phyloP scores from a whole-genome alignment of 2,329 filamentous ascomycete genomes.

The Blumeriella jaapii region DNA sequence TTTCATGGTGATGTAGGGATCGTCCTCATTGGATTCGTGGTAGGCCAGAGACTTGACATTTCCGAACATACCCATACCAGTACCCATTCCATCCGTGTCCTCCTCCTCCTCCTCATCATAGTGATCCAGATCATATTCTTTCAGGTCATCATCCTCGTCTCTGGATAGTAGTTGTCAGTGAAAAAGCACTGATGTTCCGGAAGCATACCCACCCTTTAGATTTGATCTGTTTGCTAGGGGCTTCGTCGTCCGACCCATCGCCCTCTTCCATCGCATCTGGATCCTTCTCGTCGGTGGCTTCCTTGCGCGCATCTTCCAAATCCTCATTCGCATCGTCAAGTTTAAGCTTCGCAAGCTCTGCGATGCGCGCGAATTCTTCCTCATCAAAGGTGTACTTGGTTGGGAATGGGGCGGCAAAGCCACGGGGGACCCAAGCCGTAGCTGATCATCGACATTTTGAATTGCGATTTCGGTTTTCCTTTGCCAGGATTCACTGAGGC shows the following conservation, averaged over 20 bases:
- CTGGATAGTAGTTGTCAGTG: slow-evolving; percentile 24
- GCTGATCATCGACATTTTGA: slow-evolving; percentile 41
- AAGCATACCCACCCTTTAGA: slow-evolving; percentile 31
- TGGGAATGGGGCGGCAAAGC: slow-evolving; percentile 46
- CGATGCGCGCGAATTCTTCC: slow-evolving; percentile 45
- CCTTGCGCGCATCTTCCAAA: slow-evolving; percentile 45
- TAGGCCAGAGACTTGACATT: slow-evolving; percentile 90
- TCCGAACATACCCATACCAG: slow-evolving; percentile 84
- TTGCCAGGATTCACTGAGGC: too few relatives aligned
- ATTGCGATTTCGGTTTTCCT: background rate
- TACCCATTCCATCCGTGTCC: slow-evolving; percentile 48
- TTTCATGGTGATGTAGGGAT: slow-evolving; percentile 89
- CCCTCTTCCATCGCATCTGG: slow-evolving; percentile 30
- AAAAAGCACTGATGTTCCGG: too few relatives aligned
- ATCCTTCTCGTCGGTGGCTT: slow-evolving; percentile 22
- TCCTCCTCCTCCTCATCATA: slow-evolving; percentile 85
- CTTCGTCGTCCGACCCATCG: slow-evolving; percentile 25
- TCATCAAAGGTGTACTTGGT: slow-evolving; percentile 47
- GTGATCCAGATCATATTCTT: slow-evolving; percentile 91
- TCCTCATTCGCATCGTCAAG: slow-evolving; percentile 85
- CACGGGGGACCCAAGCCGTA: slow-evolving; percentile 46
- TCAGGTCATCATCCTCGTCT: slow-evolving; percentile 72
- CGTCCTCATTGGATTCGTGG: slow-evolving; percentile 86
- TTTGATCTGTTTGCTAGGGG: slow-evolving; percentile 23
- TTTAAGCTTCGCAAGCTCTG: slow-evolving; percentile 47